Conservation (phyloP, 2,329 filamentous ascomycete genomes). For the Neofusicoccum laricinum region DNA sequence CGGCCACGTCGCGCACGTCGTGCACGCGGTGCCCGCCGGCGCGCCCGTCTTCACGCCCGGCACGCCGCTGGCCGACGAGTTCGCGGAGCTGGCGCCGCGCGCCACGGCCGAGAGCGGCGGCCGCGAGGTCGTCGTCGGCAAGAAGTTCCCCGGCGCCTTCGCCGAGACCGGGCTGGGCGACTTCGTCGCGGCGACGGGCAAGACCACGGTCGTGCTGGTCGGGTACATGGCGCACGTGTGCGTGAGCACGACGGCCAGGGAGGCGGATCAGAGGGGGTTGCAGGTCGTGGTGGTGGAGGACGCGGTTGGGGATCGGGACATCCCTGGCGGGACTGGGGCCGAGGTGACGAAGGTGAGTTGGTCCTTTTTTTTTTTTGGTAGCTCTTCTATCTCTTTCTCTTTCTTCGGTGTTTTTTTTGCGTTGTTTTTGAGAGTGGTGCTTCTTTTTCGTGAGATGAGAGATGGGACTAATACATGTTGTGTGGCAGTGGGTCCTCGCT, state of each 20-base stretch:
- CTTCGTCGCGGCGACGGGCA: constrained; percentile 49
- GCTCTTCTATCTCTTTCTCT: neutral
- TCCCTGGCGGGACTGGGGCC: constrained; percentile 58
- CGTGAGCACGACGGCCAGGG: constrained; percentile 61
- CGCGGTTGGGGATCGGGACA: constrained; percentile 64
- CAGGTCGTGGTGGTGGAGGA: constrained; percentile 62
- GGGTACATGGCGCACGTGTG: constrained; percentile 68
- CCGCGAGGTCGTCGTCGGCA: constrained; percentile 54
- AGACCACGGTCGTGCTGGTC: constrained; percentile 60
- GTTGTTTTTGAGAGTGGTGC: neutral
- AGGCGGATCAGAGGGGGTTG: constrained; percentile 59
- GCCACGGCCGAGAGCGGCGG: constrained; percentile 26
- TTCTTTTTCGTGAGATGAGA: neutral
- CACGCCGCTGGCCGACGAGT: constrained; percentile 59
- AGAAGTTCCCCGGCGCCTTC: constrained; percentile 59
- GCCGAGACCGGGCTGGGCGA: constrained; percentile 58
- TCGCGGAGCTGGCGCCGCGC: constrained; percentile 56
- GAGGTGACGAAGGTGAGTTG: constrained; percentile 47
- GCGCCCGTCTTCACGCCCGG: constrained; percentile 65
- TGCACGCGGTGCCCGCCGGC: constrained; percentile 58
- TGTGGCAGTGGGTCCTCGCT: constrained; percentile 46
- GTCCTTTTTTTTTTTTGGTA: constrained; percentile 1
- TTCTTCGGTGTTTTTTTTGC: neutral
- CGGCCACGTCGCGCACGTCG: constrained; percentile 59
- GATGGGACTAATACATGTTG: too few species aligned